Evolutionary conservation across 345 rosid genomes (phyloP).

Genomic region (Psidium guajava): DNA sequence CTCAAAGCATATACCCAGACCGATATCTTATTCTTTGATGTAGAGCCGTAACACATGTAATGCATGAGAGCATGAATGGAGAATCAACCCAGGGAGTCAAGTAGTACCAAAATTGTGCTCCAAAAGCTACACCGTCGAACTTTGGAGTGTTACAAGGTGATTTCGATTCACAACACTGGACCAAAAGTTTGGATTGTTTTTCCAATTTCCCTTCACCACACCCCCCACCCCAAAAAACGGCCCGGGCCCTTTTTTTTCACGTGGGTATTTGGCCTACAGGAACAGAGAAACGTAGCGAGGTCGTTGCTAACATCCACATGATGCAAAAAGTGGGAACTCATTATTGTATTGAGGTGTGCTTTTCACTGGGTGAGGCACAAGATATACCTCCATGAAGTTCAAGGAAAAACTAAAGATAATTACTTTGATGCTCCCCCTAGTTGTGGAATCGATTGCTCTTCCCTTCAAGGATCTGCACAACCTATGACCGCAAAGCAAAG

Average conservation of each 20-base stretch:
- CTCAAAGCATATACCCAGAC: not conserved
- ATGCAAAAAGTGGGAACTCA: not conserved
- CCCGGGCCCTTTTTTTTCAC: not conserved
- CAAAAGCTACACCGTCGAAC: not conserved
- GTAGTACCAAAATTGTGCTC: not conserved
- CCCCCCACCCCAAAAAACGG: too few species aligned
- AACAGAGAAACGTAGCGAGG: not conserved
- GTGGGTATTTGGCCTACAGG: not conserved
- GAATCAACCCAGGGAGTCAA: not conserved
- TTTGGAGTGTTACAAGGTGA: not conserved
- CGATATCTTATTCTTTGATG: not conserved
- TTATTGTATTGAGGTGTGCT: not conserved
- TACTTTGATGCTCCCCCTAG: slow-evolving; percentile 1
- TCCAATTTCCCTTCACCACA: too few species aligned
- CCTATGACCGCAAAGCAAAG: slow-evolving; percentile 9
- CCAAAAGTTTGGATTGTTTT: not conserved
- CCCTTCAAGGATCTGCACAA: slow-evolving; percentile 42
- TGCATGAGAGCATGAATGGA: not conserved
- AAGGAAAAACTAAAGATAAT: not conserved
- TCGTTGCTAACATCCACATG: not conserved
- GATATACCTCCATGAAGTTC: not conserved
- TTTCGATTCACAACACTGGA: not conserved
- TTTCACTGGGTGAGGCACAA: not conserved
- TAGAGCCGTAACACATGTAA: not conserved
- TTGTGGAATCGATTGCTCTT: slow-evolving; percentile 14